Evolutionary conservation across 2,329 filamentous ascomycete species (phyloP), one percentile per base, ranked within the genome.

Genomic region (Hansfordia pulvinata): DNA sequence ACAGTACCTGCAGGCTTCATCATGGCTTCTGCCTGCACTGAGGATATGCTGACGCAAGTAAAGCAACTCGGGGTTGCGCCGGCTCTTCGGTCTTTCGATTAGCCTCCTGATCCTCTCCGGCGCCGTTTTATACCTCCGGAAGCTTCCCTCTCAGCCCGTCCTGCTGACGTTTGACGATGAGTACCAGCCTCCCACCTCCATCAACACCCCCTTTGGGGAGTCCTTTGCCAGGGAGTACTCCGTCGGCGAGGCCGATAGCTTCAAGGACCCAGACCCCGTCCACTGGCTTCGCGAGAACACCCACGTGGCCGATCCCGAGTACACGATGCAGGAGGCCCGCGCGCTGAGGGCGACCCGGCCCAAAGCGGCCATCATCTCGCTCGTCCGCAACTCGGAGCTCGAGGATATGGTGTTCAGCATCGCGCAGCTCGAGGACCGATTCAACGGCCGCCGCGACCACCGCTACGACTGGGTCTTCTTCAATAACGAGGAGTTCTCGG

Each of bases 401-500:
- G 50, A 66, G 6, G 70, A 73, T 6, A 66, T 85, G 46, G 54
- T 83, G 9, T 62, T 67, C 38, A 77, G 74, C 18, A 83, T 92
- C 60, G 53, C 53, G 17, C 78, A 92, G 42, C 54, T 85, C 24
- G 79, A 85, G 48, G 57, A 67, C 30, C 78, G 75, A 8, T 92
- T 82, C 76, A 92, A 92, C 45, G 56, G 60, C 44, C 83, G 82
- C 36, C 79, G 27, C n/a, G 46, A 35, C 6, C 45, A 84, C 58
- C 78, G 79, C 42, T 92, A 92, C 44, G 79, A 84, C 23, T 92
- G 83, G 78, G 76, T 81, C 21, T 88, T 92, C 56, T 83, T 90
- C 63, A 90, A 86, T 51, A 74, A 84, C 41, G 69, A 76, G 27
- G 73, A 76, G 4, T 85, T 92, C 46, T 76, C 74, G 4, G 70